Percentiles rank a stretch among this genome's conserved stretches.
phyloP scores from a whole-genome alignment of 768 basidiomycete genomes.

The Lactarius psammicola region DNA sequence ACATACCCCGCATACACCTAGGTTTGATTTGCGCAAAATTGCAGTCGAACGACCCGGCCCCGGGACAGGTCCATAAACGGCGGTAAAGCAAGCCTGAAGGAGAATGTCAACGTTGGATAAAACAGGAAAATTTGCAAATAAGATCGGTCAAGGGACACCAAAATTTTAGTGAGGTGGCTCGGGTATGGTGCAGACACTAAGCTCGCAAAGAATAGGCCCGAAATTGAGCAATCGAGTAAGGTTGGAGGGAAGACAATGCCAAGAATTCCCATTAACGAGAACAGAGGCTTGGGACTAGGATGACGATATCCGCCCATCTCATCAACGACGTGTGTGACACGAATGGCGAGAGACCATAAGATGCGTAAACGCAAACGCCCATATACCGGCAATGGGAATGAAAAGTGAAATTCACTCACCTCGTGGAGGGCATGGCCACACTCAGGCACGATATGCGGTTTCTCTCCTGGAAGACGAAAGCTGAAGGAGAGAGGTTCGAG shows the following conservation, averaged over 20 bases:
- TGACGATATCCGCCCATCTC: neutral
- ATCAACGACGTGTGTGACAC: neutral
- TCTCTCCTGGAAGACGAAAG: slow-evolving; percentile 93
- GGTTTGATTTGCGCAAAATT: slow-evolving; percentile 66
- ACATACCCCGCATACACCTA: slow-evolving; percentile 97
- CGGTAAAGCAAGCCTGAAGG: slow-evolving; percentile 86
- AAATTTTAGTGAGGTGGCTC: neutral
- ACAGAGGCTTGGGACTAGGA: neutral
- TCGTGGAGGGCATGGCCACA: slow-evolving; percentile 98
- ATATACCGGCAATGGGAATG: neutral
- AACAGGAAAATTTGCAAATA: neutral
- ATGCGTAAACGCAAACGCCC: slow-evolving; percentile 16
- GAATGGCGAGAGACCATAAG: neutral
- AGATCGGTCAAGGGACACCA: neutral
- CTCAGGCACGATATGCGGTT: slow-evolving; percentile 94
- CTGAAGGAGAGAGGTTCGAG: slow-evolving; percentile 92
- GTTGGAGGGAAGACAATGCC: neutral
- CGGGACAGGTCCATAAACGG: slow-evolving; percentile 90
- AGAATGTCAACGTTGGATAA: slow-evolving; percentile 1
- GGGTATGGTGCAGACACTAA: neutral
- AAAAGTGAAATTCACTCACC: slow-evolving; percentile 41
- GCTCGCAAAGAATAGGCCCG: neutral
- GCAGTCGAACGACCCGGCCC: slow-evolving; percentile 49
- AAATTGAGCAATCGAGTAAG: neutral
- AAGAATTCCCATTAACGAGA: neutral